Evolutionary conservation across 352 stramenopile genomes (phyloP), one percentile per base, ranked within the genome.

Genomic region (Pythium sukuiense): DNA sequence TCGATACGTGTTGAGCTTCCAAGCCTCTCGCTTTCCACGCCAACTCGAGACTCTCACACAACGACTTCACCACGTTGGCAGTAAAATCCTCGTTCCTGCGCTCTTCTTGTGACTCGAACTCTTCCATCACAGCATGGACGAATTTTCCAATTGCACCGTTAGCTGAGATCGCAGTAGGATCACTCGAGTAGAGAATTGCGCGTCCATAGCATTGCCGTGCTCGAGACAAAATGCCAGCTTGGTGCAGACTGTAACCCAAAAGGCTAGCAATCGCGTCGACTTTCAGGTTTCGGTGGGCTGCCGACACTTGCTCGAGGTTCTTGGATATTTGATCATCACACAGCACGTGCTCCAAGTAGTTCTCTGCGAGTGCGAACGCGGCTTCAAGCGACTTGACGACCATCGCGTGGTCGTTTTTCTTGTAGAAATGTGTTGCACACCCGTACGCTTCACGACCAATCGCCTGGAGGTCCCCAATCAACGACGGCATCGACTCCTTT

Each of bases 341-440:
- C 79, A 90, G 86, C 2, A 89, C 67, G 57, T 88, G 83, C 57
- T 92, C 77, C 18, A 90, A 61, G 55, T 84, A 90, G 45, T 67
- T 80, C 60, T 89, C 79, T 0, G 65, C 65, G 29, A 90, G 48
- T 16, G 77, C 72, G 26, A 92, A 88, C 12, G 76, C 64, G n/a
- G 69, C 67, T 7, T 70, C 72, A 30, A 92, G 58, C 43, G 72
- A 70, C 37, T 61, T 71, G 37, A 82, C 72, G 20, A 80, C 88
- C 9, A 72, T 69, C 35, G 63, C 65, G 37, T 76, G 74, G 18
- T 79, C 72, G 9, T 76, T 64, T 26, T 53, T 62, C 60, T 90
- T 87, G 65, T 84, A 92, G 39, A 76, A 86, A 12, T 56, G 59
- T 30, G 67, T 73, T 0, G 79, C 81, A 56, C 76, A 88, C 20